Base-by-base conservation (phyloP, 78 protist species). In the Guillardia theta region DNA sequence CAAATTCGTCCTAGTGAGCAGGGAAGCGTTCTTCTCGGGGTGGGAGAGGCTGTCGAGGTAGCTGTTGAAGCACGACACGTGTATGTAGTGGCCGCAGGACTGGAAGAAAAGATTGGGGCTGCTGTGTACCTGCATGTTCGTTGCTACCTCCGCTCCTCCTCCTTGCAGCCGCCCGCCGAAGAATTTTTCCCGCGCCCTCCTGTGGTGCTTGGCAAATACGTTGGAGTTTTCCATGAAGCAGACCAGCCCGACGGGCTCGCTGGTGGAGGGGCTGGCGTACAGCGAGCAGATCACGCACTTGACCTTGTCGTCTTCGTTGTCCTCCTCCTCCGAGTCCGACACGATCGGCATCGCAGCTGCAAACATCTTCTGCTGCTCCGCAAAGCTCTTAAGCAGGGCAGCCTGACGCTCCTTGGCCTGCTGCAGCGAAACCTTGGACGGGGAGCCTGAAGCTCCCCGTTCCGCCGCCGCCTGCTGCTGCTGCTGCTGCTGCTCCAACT, bases 51-150 rank as follows among this genome's bases (percentile, higher is more conserved):
- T 70, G 46, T 70, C 36, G 41, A 70, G 15, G 83, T 70, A 70
- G 41, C 41, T 24, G 33, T 70, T 12, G 83, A 33, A 70, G 41
- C 83, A 70, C 83, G 9, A 12, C 83, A 70, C 83, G 83, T 70
- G 83, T 15, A 70, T 70, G 83, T 70, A 43, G 83, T 70, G 83
- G 27, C 83, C 83, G 83, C 83, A 70, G 46, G 83, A 70, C 41
- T 70, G 83, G 36, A 70, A 12, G 41, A 21, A 18, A 12, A 53
- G 62, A 53, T 53, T 70, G 41, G 36, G 36, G 8, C 83, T 22
- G 41, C 83, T 12, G 21, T 24, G 39, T 50, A 10, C 58, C 58
- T 64, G 46, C 83, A 4, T 1, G 10, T 70, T 24, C 83, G 21
- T 43, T 2, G 36, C 3, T 43, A 4, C 83, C 41, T 24, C 41